These are phyloP conservation scores for Mycena maculata DNA, from an alignment of 768 basidiomycete species.

Conservation along the genomic window DNA sequence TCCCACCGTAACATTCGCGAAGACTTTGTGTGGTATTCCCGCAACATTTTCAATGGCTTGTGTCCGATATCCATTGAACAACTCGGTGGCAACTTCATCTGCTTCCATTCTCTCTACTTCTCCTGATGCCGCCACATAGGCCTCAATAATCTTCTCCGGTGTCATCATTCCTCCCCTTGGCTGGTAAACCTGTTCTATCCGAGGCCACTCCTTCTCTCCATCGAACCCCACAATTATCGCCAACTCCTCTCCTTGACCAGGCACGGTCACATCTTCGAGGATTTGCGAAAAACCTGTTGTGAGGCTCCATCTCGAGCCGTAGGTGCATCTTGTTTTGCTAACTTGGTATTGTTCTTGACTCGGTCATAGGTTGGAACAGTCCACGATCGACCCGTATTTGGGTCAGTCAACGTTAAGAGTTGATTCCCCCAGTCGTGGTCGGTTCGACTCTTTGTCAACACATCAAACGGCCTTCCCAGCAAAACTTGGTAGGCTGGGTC, in stretches of 20 bases:
- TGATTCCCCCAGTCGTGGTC: slow-evolving; percentile 36
- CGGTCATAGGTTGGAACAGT: slow-evolving; percentile 22
- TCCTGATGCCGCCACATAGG: slow-evolving; percentile 10
- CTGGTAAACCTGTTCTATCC: slow-evolving; percentile 9
- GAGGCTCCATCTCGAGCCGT: not conserved
- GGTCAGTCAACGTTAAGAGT: slow-evolving; percentile 40
- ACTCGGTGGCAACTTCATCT: not conserved
- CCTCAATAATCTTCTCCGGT: slow-evolving; percentile 15
- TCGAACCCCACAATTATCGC: slow-evolving; percentile 10
- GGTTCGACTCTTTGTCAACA: slow-evolving; percentile 35
- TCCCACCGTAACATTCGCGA: slow-evolving; percentile 4
- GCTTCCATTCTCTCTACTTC: not conserved
- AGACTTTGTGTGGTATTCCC: slow-evolving; percentile 14
- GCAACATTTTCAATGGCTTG: not conserved
- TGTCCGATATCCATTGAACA: slow-evolving; percentile 6
- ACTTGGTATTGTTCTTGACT: not conserved
- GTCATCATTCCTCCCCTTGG: slow-evolving; percentile 17
- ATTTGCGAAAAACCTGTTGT: slow-evolving; percentile 12
- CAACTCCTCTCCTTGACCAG: slow-evolving; percentile 28
- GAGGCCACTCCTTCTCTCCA: not conserved
- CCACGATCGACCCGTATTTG: slow-evolving; percentile 33
- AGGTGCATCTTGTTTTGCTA: not conserved
- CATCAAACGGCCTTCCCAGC: slow-evolving; percentile 45
- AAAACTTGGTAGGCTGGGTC: slow-evolving; percentile 41
- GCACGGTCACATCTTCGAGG: slow-evolving; percentile 19